A percentile compares a stretch with the other conserved stretches of the same genome.
Conservation (phyloP, 768 basidiomycete species). For the Fistulinella prunicolor region DNA sequence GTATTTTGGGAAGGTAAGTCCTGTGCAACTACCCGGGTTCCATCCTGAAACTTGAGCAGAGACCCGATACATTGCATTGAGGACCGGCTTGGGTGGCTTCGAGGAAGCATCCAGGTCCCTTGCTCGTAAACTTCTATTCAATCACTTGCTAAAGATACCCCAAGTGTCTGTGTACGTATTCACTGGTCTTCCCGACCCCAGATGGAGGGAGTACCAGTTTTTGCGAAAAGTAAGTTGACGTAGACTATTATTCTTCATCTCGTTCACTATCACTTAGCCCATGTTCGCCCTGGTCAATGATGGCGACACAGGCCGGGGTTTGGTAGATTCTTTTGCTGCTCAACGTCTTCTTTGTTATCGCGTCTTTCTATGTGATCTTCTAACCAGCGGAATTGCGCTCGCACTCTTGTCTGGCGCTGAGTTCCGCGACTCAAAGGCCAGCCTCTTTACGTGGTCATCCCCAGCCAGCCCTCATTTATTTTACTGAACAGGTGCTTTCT, state of each 20-base stretch:
- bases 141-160: conserved; percentile 43
- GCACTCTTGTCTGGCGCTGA: conserved; percentile 51
- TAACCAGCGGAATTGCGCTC: conserved; percentile 49
- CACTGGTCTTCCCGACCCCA: conserved; percentile 40
- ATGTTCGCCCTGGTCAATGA: conserved; percentile 66
- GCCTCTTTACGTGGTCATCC: not conserved
- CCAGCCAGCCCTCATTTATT: not conserved
- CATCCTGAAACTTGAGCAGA: conserved; percentile 31
- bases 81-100: conserved; percentile 36
- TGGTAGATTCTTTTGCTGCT: conserved; percentile 8
- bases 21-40: not conserved
- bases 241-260: not conserved
- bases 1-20: conserved; percentile 57
- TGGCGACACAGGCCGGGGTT: conserved; percentile 35
- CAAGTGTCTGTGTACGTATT: conserved; percentile 47
- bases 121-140: conserved; percentile 49
- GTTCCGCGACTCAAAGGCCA: conserved; percentile 63
- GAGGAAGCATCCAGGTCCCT: conserved; percentile 46
- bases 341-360: conserved; percentile 46
- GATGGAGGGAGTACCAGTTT: conserved; percentile 47
- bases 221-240: conserved; percentile 37
- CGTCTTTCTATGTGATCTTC: conserved; percentile 45
- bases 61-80: conserved; percentile 41
- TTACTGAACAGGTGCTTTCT: conserved; percentile 46
- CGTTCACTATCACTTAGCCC: conserved; percentile 41